Percentiles rank a stretch among this genome's conserved stretches.
These are phyloP conservation scores for Starmera caribaea DNA, from an alignment of 805 yeast species.

Conservation along the genomic window DNA sequence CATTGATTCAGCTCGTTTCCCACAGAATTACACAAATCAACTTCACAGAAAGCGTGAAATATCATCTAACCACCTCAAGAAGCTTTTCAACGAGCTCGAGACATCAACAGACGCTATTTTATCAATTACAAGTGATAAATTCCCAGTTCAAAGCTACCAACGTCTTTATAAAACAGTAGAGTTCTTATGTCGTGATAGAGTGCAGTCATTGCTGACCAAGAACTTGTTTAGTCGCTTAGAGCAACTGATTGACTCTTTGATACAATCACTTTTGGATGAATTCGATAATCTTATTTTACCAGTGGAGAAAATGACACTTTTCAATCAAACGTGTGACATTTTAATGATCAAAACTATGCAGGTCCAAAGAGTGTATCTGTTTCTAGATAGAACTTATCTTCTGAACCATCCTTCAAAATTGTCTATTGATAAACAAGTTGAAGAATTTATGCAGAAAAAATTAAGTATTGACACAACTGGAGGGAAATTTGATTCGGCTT, in stretches of 20 bases:
- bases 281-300: background rate
- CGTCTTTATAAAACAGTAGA: constrained; percentile 17
- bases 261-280: background rate
- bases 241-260: background rate
- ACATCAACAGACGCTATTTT: too few species aligned
- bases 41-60: too few species aligned
- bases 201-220: constrained; percentile 10
- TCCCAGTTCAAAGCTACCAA: background rate
- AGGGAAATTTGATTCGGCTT: too few species aligned
- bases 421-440: constrained; percentile 5
- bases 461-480: background rate
- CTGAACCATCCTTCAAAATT: constrained; percentile 16
- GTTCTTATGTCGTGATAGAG: constrained; percentile 14
- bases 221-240: background rate
- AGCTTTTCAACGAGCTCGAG: too few species aligned
- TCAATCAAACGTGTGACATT: constrained; percentile 3
- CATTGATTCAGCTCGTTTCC: too few species aligned
- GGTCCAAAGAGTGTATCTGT: constrained; percentile 10
- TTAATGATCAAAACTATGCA: constrained; percentile 3
- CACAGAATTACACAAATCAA: too few species aligned
- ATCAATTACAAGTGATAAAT: too few species aligned
- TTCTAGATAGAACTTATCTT: constrained; percentile 17
- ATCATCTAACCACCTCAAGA: too few species aligned
- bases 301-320: constrained; percentile 1
- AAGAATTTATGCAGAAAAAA: background rate